Conservation (phyloP, 2,329 filamentous ascomycete genomes). For the Fusarium coicis region DNA sequence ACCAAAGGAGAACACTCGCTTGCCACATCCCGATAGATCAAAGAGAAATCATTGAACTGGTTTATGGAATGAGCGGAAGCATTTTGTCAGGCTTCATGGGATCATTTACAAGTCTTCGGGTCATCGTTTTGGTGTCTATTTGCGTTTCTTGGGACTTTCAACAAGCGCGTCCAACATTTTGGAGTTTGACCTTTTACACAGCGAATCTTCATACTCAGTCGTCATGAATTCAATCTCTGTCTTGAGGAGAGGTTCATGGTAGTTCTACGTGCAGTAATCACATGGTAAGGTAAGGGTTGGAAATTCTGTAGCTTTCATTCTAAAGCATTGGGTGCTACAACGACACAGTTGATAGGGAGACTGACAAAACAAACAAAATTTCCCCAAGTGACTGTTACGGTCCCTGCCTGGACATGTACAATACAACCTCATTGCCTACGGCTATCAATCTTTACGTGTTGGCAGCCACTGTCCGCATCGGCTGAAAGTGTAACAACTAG, state of each 20-base stretch:
- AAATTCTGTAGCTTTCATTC: not conserved
- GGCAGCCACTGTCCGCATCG: not conserved
- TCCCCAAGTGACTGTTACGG: not conserved
- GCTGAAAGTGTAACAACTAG: not conserved
- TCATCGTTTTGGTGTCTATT: not conserved
- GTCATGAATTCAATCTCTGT: not conserved
- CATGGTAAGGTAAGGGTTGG: not conserved
- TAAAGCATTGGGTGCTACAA: not conserved
- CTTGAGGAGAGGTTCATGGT: not conserved
- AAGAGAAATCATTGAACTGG: no score
- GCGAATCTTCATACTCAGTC: not conserved
- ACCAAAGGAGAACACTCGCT: not conserved
- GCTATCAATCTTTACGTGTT: not conserved
- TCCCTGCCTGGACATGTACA: not conserved
- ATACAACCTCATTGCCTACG: not conserved
- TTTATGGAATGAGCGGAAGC: not conserved
- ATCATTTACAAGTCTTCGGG: not conserved
- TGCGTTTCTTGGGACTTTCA: not conserved
- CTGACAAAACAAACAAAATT: not conserved
- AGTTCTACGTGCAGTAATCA: not conserved
- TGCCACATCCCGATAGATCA: not conserved
- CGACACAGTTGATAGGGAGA: not conserved
- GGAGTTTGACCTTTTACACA: not conserved
- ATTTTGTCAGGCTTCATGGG: not conserved
- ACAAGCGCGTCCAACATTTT: not conserved